phyloP scores from a whole-genome alignment of 352 stramenopile genomes.

The Globisporangium heterothallicum region DNA sequence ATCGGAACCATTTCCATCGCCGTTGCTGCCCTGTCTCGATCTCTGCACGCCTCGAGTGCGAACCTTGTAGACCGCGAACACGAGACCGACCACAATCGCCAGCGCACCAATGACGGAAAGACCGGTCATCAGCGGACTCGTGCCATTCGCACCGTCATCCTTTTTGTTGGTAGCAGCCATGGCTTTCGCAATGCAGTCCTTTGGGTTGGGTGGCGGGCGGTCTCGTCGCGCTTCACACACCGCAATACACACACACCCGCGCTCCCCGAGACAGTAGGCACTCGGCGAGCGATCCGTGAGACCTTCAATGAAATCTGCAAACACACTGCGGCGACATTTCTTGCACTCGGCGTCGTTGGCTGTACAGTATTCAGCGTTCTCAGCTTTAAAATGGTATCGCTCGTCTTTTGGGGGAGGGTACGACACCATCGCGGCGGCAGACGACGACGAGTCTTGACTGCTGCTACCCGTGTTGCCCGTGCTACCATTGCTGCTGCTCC shows the following conservation, averaged over 20 bases:
- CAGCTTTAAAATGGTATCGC: slow-evolving; percentile 8
- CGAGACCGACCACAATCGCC: slow-evolving; percentile 36
- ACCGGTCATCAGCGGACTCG: neutral
- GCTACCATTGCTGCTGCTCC: neutral
- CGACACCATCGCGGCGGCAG: neutral
- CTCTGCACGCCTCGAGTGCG: slow-evolving; percentile 24
- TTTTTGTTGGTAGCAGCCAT: slow-evolving; percentile 13
- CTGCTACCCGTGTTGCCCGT: neutral
- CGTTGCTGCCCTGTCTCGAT: neutral
- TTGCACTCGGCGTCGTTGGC: slow-evolving; percentile 8
- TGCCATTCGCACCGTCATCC: neutral
- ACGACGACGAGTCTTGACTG: neutral
- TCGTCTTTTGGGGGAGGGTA: neutral
- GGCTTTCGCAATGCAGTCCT: slow-evolving; percentile 15
- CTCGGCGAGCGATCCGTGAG: slow-evolving; percentile 1
- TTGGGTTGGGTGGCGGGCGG: neutral
- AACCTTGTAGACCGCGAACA: slow-evolving; percentile 51
- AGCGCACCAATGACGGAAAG: slow-evolving; percentile 33
- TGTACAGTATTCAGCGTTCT: slow-evolving; percentile 10
- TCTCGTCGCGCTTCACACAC: slow-evolving; percentile 10
- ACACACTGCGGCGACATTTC: slow-evolving; percentile 11
- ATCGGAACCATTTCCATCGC: neutral
- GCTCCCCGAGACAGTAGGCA: slow-evolving; percentile 10
- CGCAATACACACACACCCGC: slow-evolving; percentile 18
- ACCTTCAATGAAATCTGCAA: slow-evolving; percentile 13